Evolutionary conservation across 2,329 filamentous ascomycete species (phyloP).

Genomic region (Ceratocystiopsis minuta): DNA sequence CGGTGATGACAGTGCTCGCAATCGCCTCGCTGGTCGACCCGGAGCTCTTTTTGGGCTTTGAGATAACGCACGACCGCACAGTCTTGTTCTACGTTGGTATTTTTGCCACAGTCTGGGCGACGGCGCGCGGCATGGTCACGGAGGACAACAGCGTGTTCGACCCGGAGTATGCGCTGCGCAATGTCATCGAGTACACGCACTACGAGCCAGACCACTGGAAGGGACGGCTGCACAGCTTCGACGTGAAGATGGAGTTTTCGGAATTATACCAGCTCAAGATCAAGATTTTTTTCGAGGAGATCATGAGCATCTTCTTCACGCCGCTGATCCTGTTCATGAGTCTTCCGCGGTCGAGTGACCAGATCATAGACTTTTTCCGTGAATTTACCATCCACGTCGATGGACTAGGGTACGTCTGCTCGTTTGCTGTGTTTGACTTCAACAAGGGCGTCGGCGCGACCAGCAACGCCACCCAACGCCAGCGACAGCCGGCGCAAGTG

Average conservation of each 20-base stretch:
- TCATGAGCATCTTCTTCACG: conserved; percentile 80
- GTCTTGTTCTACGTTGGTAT: conserved; percentile 81
- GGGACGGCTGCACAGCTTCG: conserved; percentile 75
- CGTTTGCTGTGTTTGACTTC: conserved; percentile 94
- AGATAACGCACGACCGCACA: conserved; percentile 74
- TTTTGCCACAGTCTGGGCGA: conserved; percentile 66
- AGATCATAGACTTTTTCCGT: conserved; percentile 92
- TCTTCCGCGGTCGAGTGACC: conserved; percentile 73
- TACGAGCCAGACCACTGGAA: conserved; percentile 85
- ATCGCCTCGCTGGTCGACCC: conserved; percentile 75
- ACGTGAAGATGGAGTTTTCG: conserved; percentile 81
- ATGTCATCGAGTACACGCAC: conserved; percentile 83
- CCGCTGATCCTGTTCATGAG: conserved; percentile 78
- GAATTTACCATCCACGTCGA: conserved; percentile 97
- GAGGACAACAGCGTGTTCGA: conserved; percentile 84
- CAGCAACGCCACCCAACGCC: conserved; percentile 1
- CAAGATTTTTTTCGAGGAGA: conserved; percentile 80
- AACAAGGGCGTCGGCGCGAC: conserved; percentile 48
- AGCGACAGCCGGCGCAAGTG: conserved; percentile 7
- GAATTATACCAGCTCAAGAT: conserved; percentile 83
- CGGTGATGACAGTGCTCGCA: conserved; percentile 69
- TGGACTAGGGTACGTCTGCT: conserved; percentile 87
- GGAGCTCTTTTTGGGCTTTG: conserved; percentile 78
- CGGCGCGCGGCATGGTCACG: conserved; percentile 66
- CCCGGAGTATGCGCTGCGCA: conserved; percentile 71